Evolutionary conservation across 129 eudicot species (phyloP), one percentile per base, ranked within the genome.

Genomic region (Lactuca sativa): DNA sequence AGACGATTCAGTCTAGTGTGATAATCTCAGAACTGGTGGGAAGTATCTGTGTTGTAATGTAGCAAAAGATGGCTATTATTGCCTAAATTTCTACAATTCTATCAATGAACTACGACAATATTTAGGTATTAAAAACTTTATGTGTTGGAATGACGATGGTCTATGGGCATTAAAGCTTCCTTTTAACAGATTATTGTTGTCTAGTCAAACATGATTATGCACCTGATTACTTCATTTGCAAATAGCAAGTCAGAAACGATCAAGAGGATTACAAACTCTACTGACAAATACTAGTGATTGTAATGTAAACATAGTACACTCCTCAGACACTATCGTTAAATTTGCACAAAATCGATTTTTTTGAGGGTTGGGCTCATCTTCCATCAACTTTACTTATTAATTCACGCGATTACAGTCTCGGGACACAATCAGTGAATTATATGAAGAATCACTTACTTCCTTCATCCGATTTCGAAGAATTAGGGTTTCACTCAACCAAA

Each of bases 381-480:
- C 17, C 59, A 56, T 69, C 65, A 56, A 70, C 74, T 56, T 55
- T 56, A 17, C 63, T 70, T 0, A 56, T 0, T 0, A 56, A 56
- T 56, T 11, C 4, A 33, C n/a, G 14, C 7, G 67, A 71, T 71
- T 59, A 43, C 66, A 41, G 33, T 65, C 15, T 43, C 55, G 34
- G 14, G 40, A 30, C 11, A 31, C 66, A 47, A 59, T 49, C 34
- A 10, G 17, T 60, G 65, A 71, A 59, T 5, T 17, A 37, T 33
- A 48, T 16, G 37, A n/a, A 33, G 7, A 18, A 61, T 14, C 56
- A 75, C 73, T 57, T 58, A 66, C 79, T 66, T 56, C 65, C 66
- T 74, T 74, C 79, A 74, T 74, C 73, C 73, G 72, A 74, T 56
- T 66, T 49, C 40, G 14, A 58, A 14, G 31, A 66, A 9, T n/a